Evolutionary conservation across 371 early-diverging fungal genomes (phyloP).

Genomic region (Funneliformis caledonium): DNA sequence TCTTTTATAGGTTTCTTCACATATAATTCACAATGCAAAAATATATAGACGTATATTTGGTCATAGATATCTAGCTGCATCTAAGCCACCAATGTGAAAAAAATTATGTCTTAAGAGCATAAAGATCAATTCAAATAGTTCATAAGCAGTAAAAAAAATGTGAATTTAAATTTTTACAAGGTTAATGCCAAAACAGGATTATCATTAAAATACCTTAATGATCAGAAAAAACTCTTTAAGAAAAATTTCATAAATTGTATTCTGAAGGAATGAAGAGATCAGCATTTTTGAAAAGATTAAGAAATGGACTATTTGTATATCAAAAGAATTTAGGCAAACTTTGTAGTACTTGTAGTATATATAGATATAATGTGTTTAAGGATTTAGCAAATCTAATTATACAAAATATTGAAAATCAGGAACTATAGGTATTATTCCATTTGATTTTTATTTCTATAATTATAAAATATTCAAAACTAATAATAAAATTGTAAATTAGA

Average conservation of each 20-base stretch:
- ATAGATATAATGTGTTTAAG: neutral
- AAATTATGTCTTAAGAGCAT: neutral
- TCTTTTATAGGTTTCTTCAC: neutral
- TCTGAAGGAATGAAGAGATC: too few relatives aligned
- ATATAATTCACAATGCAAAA: neutral
- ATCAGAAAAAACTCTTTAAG: too few relatives aligned
- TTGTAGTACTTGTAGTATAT: neutral
- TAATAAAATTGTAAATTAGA: neutral
- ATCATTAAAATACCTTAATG: too few relatives aligned
- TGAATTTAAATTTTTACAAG: too few relatives aligned
- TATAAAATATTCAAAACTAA: neutral
- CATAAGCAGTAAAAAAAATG: neutral
- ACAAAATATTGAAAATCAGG: neutral
- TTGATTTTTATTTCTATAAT: neutral
- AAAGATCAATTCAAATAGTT: neutral
- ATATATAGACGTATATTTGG: neutral
- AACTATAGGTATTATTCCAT: neutral
- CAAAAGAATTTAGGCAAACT: neutral
- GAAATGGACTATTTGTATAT: neutral
- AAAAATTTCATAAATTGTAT: too few relatives aligned
- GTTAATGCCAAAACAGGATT: too few relatives aligned
- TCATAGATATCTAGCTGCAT: neutral
- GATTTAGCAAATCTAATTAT: neutral
- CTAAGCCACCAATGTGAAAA: neutral
- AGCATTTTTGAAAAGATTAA: neutral